Evolutionary conservation across 805 yeast species (phyloP), one percentile per base, ranked within the genome.

Genomic region (Barnettozyma populi): DNA sequence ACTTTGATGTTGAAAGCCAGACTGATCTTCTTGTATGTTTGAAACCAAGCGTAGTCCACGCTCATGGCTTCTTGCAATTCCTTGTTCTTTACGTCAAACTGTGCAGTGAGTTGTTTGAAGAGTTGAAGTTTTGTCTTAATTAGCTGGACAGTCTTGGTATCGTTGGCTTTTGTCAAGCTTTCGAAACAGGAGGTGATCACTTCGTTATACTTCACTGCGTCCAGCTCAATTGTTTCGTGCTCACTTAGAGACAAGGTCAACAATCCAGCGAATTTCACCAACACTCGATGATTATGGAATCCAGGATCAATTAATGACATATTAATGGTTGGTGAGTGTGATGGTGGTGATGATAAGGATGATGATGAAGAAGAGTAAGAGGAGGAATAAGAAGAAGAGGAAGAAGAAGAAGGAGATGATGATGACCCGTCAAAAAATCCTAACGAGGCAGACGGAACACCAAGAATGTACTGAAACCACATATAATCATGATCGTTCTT

Each of bases 11-110:
- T 74, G 14, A 84, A 74, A 44, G 80, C 82, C 5, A 81, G 70
- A 44, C 68, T 73, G 34, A 86, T 59, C 63, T 88, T 88, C 53
- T 72, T 75, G 53, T 71, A 74, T 45, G 75, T 67, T 52, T 75
- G 71, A 68, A 83, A 88, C 90, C 96, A 85, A 1, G 97, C 90
- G 56, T 77, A 84, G 56, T 88, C 97, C 38, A 73, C 67, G 1
- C 72, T 64, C 46, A 82, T 76, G 31, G 75, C 71, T 2, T 67
- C 64, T 52, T 79, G 80, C 24, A 87, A 69, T 2, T 69, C 61
- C 4, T 58, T 57, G 36, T 43, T 47, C 51, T 72, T 72, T 2
- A 54, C 57, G 55, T 86, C 90, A 55, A 76, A 83, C 2, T 54
- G 49, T 0, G 20, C n/a, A 0, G 61, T 20, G 3, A 25, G 36